phyloP scores from a whole-genome alignment of 495 filamentous ascomycete species.

The Friedmanniomyces endolithicus region DNA sequence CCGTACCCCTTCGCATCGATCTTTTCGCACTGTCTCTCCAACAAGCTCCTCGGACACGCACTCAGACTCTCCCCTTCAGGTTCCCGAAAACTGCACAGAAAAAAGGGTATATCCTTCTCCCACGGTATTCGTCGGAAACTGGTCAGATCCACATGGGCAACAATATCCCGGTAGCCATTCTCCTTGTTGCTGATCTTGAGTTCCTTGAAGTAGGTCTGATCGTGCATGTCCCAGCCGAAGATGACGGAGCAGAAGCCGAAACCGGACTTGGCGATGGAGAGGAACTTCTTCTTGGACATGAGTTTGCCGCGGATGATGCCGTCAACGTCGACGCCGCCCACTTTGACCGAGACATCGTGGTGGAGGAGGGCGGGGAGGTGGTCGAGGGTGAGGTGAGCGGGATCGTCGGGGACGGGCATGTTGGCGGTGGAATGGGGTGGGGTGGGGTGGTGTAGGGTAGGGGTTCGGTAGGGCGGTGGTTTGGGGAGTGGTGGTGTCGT shows the following conservation, averaged over 20 bases:
- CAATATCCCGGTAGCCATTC: constrained; percentile 83
- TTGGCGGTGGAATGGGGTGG: neutral
- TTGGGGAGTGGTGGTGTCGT: too few relatives aligned
- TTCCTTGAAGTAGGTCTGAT: constrained; percentile 73
- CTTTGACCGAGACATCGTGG: constrained; percentile 69
- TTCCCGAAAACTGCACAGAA: constrained; percentile 77
- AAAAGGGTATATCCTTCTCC: constrained; percentile 89
- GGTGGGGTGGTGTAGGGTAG: neutral
- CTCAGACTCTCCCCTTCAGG: constrained; percentile 58
- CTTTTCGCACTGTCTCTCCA: constrained; percentile 57
- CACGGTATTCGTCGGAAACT: constrained; percentile 87
- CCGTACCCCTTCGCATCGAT: constrained; percentile 50
- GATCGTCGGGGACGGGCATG: constrained; percentile 13
- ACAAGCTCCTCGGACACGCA: constrained; percentile 68
- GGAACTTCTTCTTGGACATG: constrained; percentile 90
- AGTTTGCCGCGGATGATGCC: constrained; percentile 86
- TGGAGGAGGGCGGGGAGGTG: constrained; percentile 52
- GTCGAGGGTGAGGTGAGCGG: constrained; percentile 42
- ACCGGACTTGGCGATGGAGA: constrained; percentile 66
- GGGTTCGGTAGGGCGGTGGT: neutral
- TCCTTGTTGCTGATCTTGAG: constrained; percentile 80
- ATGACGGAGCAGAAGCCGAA: constrained; percentile 97
- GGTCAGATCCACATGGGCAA: constrained; percentile 69
- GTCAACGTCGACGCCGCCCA: constrained; percentile 86
- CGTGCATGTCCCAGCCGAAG: constrained; percentile 98